A percentile compares a stretch with the other conserved stretches of the same genome.
These are phyloP conservation scores for Vitis hybrid DNA, from an alignment of 177 flowering plant genomes.

Conservation along the genomic window DNA sequence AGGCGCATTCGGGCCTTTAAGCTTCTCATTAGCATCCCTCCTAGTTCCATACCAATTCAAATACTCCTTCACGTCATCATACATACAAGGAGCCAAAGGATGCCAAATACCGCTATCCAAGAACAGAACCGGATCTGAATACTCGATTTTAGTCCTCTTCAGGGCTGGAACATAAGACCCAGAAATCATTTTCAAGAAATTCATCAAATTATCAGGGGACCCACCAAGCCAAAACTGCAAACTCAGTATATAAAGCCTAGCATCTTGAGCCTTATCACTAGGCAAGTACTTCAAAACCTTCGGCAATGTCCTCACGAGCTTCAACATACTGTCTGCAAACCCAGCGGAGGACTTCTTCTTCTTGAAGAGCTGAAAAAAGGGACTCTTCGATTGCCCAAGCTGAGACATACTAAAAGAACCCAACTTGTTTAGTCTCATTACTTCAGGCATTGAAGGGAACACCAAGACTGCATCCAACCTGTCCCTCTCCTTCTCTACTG, in stretches of 20 bases:
- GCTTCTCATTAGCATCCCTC: constrained; percentile 77
- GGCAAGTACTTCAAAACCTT: constrained; percentile 97
- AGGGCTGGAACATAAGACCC: constrained; percentile 93
- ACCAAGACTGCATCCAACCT: constrained; percentile 94
- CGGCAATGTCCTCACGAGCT: constrained; percentile 94
- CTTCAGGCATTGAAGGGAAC: constrained; percentile 99
- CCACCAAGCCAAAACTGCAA: constrained; percentile 99
- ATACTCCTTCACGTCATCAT: constrained; percentile 97
- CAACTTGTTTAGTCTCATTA: constrained; percentile 92
- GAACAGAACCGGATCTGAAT: constrained; percentile 90
- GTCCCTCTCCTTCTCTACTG: constrained; percentile 94
- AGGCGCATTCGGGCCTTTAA: constrained; percentile 69
- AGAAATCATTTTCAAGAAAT: constrained; percentile 91
- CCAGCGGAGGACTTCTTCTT: constrained; percentile 85
- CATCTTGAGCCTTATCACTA: constrained; percentile 98
- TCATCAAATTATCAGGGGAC: constrained; percentile 87
- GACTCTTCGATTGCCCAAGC: constrained; percentile 94
- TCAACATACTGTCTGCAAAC: constrained; percentile 92
- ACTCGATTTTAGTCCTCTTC: constrained; percentile 69
- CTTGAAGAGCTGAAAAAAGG: constrained; percentile 94
- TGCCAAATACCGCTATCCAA: constrained; percentile 96
- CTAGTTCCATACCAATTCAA: constrained; percentile 96
- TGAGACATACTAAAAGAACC: constrained; percentile 99
- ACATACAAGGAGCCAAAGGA: constrained; percentile 98
- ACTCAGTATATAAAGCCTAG: constrained; percentile 86